Base-by-base conservation (phyloP, 1,284 basidiomycete genomes). In the Ustilago hordei region DNA sequence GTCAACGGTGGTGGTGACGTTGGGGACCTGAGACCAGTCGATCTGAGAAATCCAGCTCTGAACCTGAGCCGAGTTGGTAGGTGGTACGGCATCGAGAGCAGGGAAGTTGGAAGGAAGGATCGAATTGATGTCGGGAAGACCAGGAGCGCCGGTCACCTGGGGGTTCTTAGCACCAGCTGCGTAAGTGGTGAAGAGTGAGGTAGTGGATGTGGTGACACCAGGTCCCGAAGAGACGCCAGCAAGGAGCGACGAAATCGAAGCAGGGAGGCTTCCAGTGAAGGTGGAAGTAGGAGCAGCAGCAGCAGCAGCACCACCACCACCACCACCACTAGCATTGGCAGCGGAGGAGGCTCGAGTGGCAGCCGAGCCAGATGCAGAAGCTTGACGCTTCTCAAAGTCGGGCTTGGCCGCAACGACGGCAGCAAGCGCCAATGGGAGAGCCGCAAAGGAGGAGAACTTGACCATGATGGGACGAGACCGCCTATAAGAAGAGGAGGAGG, bases 41-140 rank as follows among this genome's bases (percentile, higher is more conserved):
- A 94, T 88, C 31, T 91, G 89, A 60, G 89, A 73, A 45, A 93
- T 90, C 93, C 93, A 94, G 81, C 89, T 88, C 83, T 92, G 88
- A 8, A 94, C 93, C 83, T 91, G 87, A 9, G 89, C 86, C 8
- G 91, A 91, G 87, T 92, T 89, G 7, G 88, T 90, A 0, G 91
- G 91, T 19, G 93, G 93, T 2, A 88, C 84, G 38, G 87, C 87
- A 85, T 95, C 93, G 31, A 93, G 87, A 0, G 90, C 55, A 2
- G 93, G 93, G 86, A 93, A 95, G 81, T 90, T 89, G 34, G 82
- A 43, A 9, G 65, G 63, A 19, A 71, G 56, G 55, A 82, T 56
- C 32, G 60, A 35, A 55, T 65, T 75, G 57, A 74, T 19, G 55
- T 60, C 45, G 31, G 81, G 81, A 17, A 83, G 71, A 31, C 71